phyloP scores from a whole-genome alignment of 345 rosid species.

The Salix suchowensis region DNA sequence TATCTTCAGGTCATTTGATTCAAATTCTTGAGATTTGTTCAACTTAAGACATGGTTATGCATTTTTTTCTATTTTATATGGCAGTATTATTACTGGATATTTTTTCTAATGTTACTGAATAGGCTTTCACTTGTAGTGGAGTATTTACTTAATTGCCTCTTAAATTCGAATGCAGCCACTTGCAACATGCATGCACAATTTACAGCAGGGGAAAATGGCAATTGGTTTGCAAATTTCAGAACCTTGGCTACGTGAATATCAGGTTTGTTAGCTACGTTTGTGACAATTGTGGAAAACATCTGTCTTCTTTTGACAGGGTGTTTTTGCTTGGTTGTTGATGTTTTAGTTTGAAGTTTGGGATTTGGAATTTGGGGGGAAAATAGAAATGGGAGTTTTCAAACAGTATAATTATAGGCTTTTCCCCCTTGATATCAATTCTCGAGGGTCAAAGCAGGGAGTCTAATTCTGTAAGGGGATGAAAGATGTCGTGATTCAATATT shows the following conservation, averaged over 20 bases:
- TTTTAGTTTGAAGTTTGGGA: not conserved
- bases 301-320: not conserved
- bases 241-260: constrained; percentile 95
- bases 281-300: not conserved
- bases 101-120: not conserved
- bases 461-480: not conserved
- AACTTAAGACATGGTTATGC: not conserved
- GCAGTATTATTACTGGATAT: not conserved
- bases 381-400: not conserved
- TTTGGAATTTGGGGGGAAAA: not conserved
- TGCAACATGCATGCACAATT: constrained; percentile 80
- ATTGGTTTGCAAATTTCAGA: constrained; percentile 82
- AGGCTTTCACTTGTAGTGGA: not conserved
- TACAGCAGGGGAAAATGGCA: constrained; percentile 78
- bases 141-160: not conserved
- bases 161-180: constrained; percentile 51
- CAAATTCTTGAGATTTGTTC: not conserved
- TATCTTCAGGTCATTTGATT: constrained; percentile 63
- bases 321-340: not conserved
- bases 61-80: not conserved
- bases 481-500: not conserved
- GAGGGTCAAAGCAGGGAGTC: not conserved
- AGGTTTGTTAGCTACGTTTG: constrained; percentile 35
- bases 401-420: not conserved
- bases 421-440: not conserved